Percentiles rank a stretch among this genome's conserved stretches.
Evolutionary conservation across 306 rosid species (phyloP).

Genomic region (Echinosophora koreensis): DNA sequence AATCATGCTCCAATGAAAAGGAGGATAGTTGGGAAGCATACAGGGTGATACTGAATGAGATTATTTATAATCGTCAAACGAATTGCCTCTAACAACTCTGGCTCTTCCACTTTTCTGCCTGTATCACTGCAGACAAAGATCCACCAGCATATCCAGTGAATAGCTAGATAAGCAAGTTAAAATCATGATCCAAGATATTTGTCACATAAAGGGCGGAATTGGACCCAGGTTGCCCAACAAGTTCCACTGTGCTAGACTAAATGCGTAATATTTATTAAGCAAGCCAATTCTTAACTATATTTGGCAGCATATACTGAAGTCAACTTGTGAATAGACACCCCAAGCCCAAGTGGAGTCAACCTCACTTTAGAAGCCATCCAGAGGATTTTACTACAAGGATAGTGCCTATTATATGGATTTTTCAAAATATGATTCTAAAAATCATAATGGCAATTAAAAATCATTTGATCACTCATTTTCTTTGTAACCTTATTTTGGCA

Average conservation of each 20-base stretch:
- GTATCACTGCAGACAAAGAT: constrained; percentile 66
- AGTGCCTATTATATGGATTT: constrained; percentile 12
- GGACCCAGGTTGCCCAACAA: not conserved
- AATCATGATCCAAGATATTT: constrained; percentile 10
- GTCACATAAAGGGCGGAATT: constrained; percentile 1
- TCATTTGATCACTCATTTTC: constrained; percentile 16
- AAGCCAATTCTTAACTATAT: not conserved
- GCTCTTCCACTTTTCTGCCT: constrained; percentile 95
- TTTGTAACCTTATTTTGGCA: not conserved
- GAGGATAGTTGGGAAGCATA: constrained; percentile 49
- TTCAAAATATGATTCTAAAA: not conserved
- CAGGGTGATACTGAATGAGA: constrained; percentile 91
- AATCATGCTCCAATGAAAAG: constrained; percentile 14
- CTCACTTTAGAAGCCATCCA: not conserved
- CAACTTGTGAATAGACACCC: not conserved
- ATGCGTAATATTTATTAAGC: not conserved
- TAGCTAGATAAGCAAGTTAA: constrained; percentile 7
- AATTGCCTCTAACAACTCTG: constrained; percentile 97
- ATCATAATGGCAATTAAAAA: not conserved
- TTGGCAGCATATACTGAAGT: not conserved
- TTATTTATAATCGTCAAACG: constrained; percentile 92
- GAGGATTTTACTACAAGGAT: constrained; percentile 1
- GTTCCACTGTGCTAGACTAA: constrained; percentile 19
- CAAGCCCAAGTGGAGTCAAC: not conserved
- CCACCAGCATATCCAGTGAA: constrained; percentile 49